Evolutionary conservation across 495 filamentous ascomycete genomes (phyloP).

Genomic region (Viridothelium virens): DNA sequence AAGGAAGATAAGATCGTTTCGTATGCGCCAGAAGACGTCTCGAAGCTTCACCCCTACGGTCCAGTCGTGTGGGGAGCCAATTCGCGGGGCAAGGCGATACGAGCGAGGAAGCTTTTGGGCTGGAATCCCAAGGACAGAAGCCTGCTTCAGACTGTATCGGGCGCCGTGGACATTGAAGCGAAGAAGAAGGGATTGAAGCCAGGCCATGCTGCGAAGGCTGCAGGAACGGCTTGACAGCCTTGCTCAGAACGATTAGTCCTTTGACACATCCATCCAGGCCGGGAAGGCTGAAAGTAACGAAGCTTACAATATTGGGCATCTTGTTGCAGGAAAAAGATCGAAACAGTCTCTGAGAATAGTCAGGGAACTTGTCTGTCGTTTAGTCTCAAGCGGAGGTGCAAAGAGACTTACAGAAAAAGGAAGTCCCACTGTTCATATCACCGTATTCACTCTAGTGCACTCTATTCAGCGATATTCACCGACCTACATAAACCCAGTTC

Average conservation of each 20-base stretch:
- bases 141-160: conserved; percentile 46
- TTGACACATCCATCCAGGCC: background rate
- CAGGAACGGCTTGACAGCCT: conserved; percentile 24
- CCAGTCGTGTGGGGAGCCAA: conserved; percentile 46
- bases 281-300: background rate
- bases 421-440: too few species aligned
- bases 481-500: too few species aligned
- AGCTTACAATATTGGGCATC: background rate
- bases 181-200: conserved; percentile 32
- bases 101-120: conserved; percentile 52
- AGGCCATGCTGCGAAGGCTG: conserved; percentile 36
- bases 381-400: background rate
- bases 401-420: background rate
- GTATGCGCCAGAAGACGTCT: conserved; percentile 27
- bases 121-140: conserved; percentile 48
- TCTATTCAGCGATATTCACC: too few species aligned
- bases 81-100: conserved; percentile 47
- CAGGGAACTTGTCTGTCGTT: background rate
- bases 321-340: background rate
- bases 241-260: background rate
- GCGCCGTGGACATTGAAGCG: conserved; percentile 41
- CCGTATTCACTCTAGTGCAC: too few species aligned
- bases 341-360: background rate
- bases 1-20: conserved; percentile 45
- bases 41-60: conserved; percentile 23